Base-by-base conservation (phyloP, 768 basidiomycete genomes). In the Thelephora ganbajun region DNA sequence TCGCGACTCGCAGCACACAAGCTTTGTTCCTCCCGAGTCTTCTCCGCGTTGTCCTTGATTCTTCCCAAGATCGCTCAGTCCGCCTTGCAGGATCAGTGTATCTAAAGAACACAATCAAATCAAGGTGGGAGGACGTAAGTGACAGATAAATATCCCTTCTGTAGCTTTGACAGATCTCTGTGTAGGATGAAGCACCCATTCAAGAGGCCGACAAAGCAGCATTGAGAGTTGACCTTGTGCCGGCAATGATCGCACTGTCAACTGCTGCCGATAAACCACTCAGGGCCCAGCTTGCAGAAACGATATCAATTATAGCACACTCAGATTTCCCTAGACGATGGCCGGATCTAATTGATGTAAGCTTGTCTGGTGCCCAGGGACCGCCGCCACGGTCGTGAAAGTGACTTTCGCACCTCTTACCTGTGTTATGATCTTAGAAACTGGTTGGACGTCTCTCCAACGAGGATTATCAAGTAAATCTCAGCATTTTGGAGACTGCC, bases 291-390 rank as follows among this genome's bases (percentile, higher is more conserved):
- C 76, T 98, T 33, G 93, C 91, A 13, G 93, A 99, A 65, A 78
- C 91, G 9, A 83, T 98, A 30, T 82, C 92, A 6, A 74, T 93
- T 55, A 84, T 98, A 59, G 93, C 96, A 12, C 79, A 83, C 54
- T 71, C 81, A 20, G 96, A 99, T 67, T 99, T 98, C 60, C 96
- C 96, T 9, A 63, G 69, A 13, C 76, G 76, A 54, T 99, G 96
- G 96, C 72, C 76, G 14, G 79, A 84, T 65, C 74, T 98, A 51
- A 80, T 96, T 56, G 84, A 91, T 67, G 93, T 96, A 62, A 60
- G 90, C 73, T 33, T 34, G 35, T 6, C 6, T 22, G 45, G 47
- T 30, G 26, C 4, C 26, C 4, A 30, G 5, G 5, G 26, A 30
- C 9, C 9, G 26, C 9, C 26, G 4, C 9, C 9, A 30, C 26